These are phyloP conservation scores for Hypoxylon fragiforme DNA, from an alignment of 495 filamentous ascomycete genomes.

Conservation along the genomic window DNA sequence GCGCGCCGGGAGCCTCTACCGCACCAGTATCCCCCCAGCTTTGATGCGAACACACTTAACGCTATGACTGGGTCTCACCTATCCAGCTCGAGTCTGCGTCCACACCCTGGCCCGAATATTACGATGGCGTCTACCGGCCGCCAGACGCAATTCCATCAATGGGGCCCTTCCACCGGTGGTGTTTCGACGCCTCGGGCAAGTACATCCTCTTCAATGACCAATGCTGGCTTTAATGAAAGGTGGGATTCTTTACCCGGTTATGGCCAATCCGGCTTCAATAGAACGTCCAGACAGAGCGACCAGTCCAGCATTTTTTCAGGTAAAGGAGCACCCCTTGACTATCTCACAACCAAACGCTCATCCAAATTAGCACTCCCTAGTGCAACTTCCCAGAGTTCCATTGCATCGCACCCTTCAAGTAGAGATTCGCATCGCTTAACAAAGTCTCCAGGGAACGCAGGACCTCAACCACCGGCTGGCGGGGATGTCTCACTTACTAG, in stretches of 20 bases:
- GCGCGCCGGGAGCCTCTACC: slow-evolving; percentile 72
- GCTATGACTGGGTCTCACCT: slow-evolving; percentile 59
- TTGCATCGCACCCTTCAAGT: slow-evolving; percentile 49
- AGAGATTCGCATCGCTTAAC: slow-evolving; percentile 56
- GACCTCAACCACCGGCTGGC: slow-evolving; percentile 46
- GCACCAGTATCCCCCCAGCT: slow-evolving; percentile 84
- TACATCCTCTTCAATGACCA: slow-evolving; percentile 52
- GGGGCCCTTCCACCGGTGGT: slow-evolving; percentile 52
- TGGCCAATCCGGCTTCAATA: slow-evolving; percentile 33
- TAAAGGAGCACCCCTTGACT: slow-evolving; percentile 72
- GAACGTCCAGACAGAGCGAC: slow-evolving; percentile 47
- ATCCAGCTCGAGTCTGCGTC: slow-evolving; percentile 68
- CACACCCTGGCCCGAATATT: slow-evolving; percentile 66
- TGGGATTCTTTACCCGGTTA: slow-evolving; percentile 69
- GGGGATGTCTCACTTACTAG: slow-evolving; percentile 64
- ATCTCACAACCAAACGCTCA: slow-evolving; percentile 68
- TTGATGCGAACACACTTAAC: slow-evolving; percentile 58
- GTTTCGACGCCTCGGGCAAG: slow-evolving; percentile 51
- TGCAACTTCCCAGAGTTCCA: slow-evolving; percentile 54
- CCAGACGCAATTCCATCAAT: slow-evolving; percentile 72
- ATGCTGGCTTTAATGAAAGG: slow-evolving; percentile 53
- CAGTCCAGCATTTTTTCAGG: slow-evolving; percentile 62
- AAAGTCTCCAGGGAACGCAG: slow-evolving; percentile 49
- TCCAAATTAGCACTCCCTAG: slow-evolving; percentile 56
- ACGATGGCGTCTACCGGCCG: slow-evolving; percentile 74